phyloP scores from a whole-genome alignment of 164 flowering plant genomes.

The Piper betle region DNA sequence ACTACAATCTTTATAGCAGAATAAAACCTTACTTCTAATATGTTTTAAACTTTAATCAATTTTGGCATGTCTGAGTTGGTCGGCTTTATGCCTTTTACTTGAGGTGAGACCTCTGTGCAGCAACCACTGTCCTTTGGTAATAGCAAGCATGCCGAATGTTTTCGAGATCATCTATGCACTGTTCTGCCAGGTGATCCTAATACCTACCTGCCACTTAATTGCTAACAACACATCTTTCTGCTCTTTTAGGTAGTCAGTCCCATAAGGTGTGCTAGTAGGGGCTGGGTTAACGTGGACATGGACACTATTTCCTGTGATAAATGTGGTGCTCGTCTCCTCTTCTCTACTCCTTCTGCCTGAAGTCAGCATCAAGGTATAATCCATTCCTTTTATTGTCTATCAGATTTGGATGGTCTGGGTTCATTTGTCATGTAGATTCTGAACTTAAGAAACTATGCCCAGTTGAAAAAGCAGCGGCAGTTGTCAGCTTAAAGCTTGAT shows the following conservation, averaged over 20 bases:
- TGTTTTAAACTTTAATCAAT: too few relatives aligned
- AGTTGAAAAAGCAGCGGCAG: constrained; percentile 93
- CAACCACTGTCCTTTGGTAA: too few relatives aligned
- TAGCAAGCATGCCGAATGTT: too few relatives aligned
- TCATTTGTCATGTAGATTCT: not conserved
- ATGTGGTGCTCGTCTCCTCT: constrained; percentile 82
- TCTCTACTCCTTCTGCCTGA: constrained; percentile 85
- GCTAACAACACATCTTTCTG: not conserved
- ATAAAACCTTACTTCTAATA: not conserved
- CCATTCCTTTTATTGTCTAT: not conserved
- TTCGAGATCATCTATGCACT: too few relatives aligned
- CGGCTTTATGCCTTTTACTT: too few relatives aligned
- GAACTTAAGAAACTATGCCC: constrained; percentile 5
- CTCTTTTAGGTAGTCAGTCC: constrained; percentile 61
- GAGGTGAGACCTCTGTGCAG: too few relatives aligned
- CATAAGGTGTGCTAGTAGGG: constrained; percentile 88
- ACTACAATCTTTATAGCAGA: too few relatives aligned
- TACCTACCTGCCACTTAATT: not conserved
- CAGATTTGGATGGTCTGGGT: not conserved
- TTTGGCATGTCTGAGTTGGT: too few relatives aligned
- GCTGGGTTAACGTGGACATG: constrained; percentile 86
- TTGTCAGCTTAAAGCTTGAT: constrained; percentile 88
- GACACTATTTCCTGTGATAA: constrained; percentile 83
- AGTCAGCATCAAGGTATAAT: constrained; percentile 61
- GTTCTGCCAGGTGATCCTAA: not conserved